These are phyloP conservation scores for Paspalum vaginatum DNA, from an alignment of 176 grass and related monocot species.

Conservation along the genomic window DNA sequence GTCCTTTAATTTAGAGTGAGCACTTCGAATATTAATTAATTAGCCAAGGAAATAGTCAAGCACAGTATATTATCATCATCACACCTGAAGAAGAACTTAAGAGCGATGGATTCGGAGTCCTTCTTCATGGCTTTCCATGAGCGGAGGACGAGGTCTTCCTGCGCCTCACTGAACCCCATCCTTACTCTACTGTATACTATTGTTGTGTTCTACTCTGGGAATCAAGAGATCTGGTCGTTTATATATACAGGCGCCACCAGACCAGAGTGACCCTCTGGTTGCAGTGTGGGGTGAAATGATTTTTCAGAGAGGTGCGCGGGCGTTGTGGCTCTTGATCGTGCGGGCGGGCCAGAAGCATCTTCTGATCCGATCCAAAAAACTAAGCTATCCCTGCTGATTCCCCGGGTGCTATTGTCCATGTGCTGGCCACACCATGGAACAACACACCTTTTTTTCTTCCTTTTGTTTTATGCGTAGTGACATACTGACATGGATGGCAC, in stretches of 20 bases:
- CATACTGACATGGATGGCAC: too few species aligned
- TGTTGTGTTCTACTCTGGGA: background rate
- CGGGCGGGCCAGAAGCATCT: conserved; percentile 21
- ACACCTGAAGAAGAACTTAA: conserved; percentile 82
- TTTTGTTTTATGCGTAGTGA: background rate
- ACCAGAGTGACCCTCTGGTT: background rate
- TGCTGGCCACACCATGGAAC: background rate
- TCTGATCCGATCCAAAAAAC: background rate
- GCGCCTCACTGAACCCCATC: conserved; percentile 67
- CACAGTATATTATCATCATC: background rate
- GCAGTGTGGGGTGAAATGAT: conserved; percentile 15
- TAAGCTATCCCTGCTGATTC: conserved; percentile 25
- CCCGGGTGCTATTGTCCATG: background rate
- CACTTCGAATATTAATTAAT: background rate
- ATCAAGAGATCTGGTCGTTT: conserved; percentile 17
- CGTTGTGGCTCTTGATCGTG: conserved; percentile 3
- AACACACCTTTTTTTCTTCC: background rate
- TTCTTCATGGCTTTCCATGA: conserved; percentile 88
- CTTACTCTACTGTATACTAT: background rate
- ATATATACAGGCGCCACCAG: conserved; percentile 38
- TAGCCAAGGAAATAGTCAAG: background rate
- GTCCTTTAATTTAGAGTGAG: background rate
- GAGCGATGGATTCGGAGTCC: conserved; percentile 51
- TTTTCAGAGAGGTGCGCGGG: background rate
- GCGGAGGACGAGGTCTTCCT: conserved; percentile 67